Conservation (phyloP, 2,329 filamentous ascomycete genomes). For the Microdochium trichocladiopsis region DNA sequence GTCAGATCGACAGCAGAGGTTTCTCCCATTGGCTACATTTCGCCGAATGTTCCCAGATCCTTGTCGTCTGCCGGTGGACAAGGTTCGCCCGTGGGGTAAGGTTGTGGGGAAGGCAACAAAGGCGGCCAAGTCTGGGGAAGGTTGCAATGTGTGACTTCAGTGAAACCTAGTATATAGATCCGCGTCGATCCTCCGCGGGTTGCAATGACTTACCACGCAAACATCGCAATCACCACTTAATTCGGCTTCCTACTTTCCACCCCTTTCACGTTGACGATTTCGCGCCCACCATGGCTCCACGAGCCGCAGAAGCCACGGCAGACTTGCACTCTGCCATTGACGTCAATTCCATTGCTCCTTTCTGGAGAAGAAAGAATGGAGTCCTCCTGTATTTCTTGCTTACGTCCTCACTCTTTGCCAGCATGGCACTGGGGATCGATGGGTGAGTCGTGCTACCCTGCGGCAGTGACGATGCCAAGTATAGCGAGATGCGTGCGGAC, state of each 20-base stretch:
- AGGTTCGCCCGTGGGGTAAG: slow-evolving; percentile 4
- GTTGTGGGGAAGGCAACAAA: background rate
- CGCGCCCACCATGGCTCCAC: background rate
- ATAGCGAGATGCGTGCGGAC: background rate
- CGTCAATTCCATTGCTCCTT: slow-evolving; percentile 19
- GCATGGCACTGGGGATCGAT: slow-evolving; percentile 32
- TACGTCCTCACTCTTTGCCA: slow-evolving; percentile 32
- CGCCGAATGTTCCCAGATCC: background rate
- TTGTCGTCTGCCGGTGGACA: background rate
- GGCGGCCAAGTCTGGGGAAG: too few relatives aligned
- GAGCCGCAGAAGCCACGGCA: slow-evolving; percentile 20
- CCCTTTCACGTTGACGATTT: too few relatives aligned
- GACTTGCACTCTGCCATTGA: slow-evolving; percentile 23
- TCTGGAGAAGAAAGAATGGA: slow-evolving; percentile 31
- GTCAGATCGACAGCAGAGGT: too few relatives aligned
- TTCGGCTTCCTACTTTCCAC: too few relatives aligned
- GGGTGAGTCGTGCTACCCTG: slow-evolving; percentile 20
- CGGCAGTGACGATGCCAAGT: background rate
- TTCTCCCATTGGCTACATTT: slow-evolving; percentile 1
- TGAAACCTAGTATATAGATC: too few relatives aligned
- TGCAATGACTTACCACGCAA: too few relatives aligned
- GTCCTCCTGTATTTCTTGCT: slow-evolving; percentile 33
- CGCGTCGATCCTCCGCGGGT: too few relatives aligned
- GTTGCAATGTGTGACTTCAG: too few relatives aligned
- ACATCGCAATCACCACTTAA: too few relatives aligned